A percentile compares a stretch with the other conserved stretches of the same genome.
Evolutionary conservation across 2,329 filamentous ascomycete genomes (phyloP).

Genomic region (Aspergillus sp.): DNA sequence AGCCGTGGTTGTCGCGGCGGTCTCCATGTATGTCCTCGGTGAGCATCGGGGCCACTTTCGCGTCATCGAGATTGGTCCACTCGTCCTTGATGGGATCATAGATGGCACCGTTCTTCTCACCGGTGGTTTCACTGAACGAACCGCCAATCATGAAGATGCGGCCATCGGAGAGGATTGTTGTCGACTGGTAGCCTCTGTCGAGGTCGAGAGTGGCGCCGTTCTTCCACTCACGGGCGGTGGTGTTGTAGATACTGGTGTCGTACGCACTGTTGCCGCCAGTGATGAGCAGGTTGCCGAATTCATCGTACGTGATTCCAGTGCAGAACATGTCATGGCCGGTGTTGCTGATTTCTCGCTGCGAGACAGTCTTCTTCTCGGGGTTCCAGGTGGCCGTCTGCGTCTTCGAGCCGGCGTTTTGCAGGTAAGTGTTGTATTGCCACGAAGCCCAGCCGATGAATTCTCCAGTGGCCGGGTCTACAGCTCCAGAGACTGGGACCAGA

Average conservation of each 20-base stretch:
- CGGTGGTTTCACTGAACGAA: constrained; percentile 50
- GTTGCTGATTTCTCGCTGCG: constrained; percentile 18
- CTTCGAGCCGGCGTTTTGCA: constrained; percentile 16
- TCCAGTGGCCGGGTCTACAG: constrained; percentile 16
- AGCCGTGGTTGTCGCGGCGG: constrained; percentile 28
- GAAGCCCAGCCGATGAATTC: constrained; percentile 14
- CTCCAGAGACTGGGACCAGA: constrained; percentile 25
- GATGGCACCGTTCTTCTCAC: constrained; percentile 57
- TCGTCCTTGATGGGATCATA: constrained; percentile 47
- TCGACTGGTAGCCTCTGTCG: constrained; percentile 55
- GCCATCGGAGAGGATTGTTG: constrained; percentile 53
- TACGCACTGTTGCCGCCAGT: constrained; percentile 54
- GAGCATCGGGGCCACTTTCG: constrained; percentile 50
- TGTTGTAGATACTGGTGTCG: constrained; percentile 52
- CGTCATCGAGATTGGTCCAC: constrained; percentile 50
- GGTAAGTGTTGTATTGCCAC: constrained; percentile 18
- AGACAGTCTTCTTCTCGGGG: constrained; percentile 35
- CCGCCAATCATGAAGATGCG: constrained; percentile 61
- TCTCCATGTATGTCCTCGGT: constrained; percentile 52
- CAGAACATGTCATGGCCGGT: constrained; percentile 33
- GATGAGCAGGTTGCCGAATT: constrained; percentile 45
- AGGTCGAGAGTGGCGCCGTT: constrained; percentile 46
- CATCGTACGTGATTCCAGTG: constrained; percentile 24
- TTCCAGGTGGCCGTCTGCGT: constrained; percentile 17
- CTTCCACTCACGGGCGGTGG: constrained; percentile 35